Evolutionary conservation across 768 basidiomycete genomes (phyloP).

Genomic region (Lactifluus echinatus): DNA sequence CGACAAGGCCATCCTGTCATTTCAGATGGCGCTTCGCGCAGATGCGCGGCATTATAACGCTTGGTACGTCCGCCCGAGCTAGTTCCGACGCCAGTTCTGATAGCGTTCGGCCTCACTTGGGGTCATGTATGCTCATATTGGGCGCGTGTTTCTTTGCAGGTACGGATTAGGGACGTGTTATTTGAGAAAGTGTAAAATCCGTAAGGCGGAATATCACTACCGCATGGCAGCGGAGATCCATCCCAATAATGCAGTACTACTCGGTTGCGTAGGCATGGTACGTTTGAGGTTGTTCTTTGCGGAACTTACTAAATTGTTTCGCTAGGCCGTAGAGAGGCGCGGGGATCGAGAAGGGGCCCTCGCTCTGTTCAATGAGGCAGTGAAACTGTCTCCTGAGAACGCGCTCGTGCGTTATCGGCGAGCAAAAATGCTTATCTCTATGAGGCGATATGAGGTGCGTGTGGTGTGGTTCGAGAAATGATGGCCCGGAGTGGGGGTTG

Average conservation of each 20-base stretch:
- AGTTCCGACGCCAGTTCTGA: slow-evolving; percentile 13
- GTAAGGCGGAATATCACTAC: slow-evolving; percentile 95
- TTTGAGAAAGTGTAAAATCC: slow-evolving; percentile 86
- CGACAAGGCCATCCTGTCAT: slow-evolving; percentile 85
- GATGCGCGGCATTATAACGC: slow-evolving; percentile 96
- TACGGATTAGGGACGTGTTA: slow-evolving; percentile 98
- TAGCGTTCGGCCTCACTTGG: not conserved
- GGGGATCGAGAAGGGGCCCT: slow-evolving; percentile 72
- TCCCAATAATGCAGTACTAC: slow-evolving; percentile 88
- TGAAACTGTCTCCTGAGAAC: slow-evolving; percentile 73
- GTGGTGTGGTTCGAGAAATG: slow-evolving; percentile 15
- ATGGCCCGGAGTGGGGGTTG: slow-evolving; percentile 12
- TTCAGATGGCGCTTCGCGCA: slow-evolving; percentile 83
- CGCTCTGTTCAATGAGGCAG: slow-evolving; percentile 72
- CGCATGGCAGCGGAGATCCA: slow-evolving; percentile 87
- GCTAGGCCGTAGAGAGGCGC: slow-evolving; percentile 79
- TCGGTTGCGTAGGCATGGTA: slow-evolving; percentile 95
- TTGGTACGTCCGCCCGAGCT: slow-evolving; percentile 53
- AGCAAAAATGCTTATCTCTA: slow-evolving; percentile 81
- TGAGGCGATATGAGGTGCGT: slow-evolving; percentile 76
- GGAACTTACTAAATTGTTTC: slow-evolving; percentile 16
- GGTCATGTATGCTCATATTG: slow-evolving; percentile 15
- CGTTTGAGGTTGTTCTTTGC: slow-evolving; percentile 29
- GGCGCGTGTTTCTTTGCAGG: slow-evolving; percentile 40
- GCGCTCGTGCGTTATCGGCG: slow-evolving; percentile 91